A percentile compares a stretch with the other conserved stretches of the same genome.
Evolutionary conservation across 2,329 filamentous ascomycete genomes (phyloP).

Genomic region (Proliferodiscus dingleyae): DNA sequence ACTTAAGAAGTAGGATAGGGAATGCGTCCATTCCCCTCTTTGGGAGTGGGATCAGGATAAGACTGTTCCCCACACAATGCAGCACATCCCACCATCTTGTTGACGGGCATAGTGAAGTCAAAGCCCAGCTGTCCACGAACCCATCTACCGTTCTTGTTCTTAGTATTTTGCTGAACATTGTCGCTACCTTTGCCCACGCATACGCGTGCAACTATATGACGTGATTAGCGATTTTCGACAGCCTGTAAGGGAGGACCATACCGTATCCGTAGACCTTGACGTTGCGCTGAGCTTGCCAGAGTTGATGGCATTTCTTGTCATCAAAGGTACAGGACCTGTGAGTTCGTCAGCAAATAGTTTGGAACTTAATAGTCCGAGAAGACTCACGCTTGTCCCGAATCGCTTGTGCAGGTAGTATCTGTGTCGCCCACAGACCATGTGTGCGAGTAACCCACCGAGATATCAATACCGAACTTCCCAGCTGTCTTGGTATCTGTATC

Average conservation of each 20-base stretch:
- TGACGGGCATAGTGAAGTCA: background rate
- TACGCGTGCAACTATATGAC: background rate
- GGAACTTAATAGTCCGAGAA: too few relatives aligned
- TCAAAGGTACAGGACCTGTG: too few relatives aligned
- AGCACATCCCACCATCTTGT: background rate
- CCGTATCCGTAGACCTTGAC: background rate
- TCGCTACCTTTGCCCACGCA: background rate
- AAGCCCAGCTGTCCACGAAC: background rate
- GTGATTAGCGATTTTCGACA: too few relatives aligned
- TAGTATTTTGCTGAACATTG: background rate
- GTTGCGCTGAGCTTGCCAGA: conserved; percentile 1
- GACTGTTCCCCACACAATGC: background rate
- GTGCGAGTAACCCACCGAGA: too few relatives aligned
- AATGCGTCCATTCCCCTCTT: background rate
- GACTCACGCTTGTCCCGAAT: too few relatives aligned
- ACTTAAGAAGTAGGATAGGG: background rate
- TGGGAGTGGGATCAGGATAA: background rate
- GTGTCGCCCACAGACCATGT: too few relatives aligned
- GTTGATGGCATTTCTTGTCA: too few relatives aligned
- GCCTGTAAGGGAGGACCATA: background rate
- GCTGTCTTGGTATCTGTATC: too few relatives aligned
- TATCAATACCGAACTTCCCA: too few relatives aligned
- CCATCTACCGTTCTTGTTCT: conserved; percentile 1
- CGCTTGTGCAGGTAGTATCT: too few relatives aligned
- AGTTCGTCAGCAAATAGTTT: too few relatives aligned